Percentiles rank a stretch among this genome's conserved stretches.
These are phyloP conservation scores for Silene conica DNA, from an alignment of 148 eudicot species.

Conservation along the genomic window DNA sequence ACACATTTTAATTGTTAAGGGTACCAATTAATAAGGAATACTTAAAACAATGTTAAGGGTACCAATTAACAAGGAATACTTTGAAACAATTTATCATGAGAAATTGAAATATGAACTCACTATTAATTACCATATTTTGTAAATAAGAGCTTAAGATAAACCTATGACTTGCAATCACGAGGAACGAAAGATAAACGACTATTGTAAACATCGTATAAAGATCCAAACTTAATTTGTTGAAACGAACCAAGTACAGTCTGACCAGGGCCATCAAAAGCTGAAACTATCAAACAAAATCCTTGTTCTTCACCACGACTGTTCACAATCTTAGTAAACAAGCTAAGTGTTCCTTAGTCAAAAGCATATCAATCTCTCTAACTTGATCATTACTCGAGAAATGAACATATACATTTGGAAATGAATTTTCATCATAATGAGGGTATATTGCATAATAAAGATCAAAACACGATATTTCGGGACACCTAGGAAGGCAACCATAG, in stretches of 20 bases:
- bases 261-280: background rate
- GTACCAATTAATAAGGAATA: too few species aligned
- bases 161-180: too few species aligned
- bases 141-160: too few species aligned
- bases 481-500: background rate
- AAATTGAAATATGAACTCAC: too few species aligned
- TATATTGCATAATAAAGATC: constrained; percentile 5
- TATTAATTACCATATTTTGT: too few species aligned
- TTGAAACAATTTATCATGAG: too few species aligned
- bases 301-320: background rate
- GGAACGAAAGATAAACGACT: background rate
- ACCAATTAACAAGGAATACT: too few species aligned
- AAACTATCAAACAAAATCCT: background rate
- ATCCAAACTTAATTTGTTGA: background rate
- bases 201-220: background rate
- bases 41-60: too few species aligned
- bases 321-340: background rate
- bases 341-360: background rate
- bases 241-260: background rate
- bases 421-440: too few species aligned
- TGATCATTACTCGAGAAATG: background rate
- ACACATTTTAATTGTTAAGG: too few species aligned
- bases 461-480: too few species aligned
- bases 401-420: background rate
- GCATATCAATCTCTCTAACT: background rate